A percentile compares a stretch with the other conserved stretches of the same genome.
Evolutionary conservation across 495 filamentous ascomycete genomes (phyloP).

Genomic region (Xylaria grammica): DNA sequence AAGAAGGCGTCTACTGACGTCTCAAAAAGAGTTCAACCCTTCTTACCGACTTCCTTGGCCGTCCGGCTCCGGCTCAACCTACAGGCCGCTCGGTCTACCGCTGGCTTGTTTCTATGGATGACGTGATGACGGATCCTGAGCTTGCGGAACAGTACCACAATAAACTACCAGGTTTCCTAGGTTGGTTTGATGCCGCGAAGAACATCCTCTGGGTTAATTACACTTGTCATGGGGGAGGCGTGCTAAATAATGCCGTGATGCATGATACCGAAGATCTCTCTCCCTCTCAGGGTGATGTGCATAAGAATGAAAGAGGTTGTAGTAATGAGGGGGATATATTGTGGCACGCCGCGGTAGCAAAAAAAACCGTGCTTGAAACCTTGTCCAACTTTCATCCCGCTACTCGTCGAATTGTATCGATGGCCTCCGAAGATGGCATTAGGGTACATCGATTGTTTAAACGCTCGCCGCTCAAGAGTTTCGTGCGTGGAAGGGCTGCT

Average conservation of each 20-base stretch:
- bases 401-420: slow-evolving; percentile 25
- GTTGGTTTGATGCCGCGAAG: slow-evolving; percentile 34
- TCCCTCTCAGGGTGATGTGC: not conserved
- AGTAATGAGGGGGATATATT: not conserved
- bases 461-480: slow-evolving; percentile 28
- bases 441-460: slow-evolving; percentile 36
- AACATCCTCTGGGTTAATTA: slow-evolving; percentile 49
- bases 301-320: no score
- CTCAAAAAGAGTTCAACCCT: slow-evolving; percentile 39
- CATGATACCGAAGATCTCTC: slow-evolving; percentile 29
- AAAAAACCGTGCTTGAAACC: slow-evolving; percentile 4
- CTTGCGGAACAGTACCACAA: slow-evolving; percentile 24
- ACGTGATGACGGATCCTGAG: slow-evolving; percentile 41
- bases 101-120: slow-evolving; percentile 48
- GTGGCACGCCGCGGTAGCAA: slow-evolving; percentile 3
- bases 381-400: slow-evolving; percentile 33
- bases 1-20: not conserved
- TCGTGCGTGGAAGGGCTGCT: slow-evolving; percentile 31
- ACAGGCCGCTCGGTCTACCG: slow-evolving; percentile 51
- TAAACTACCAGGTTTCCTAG: slow-evolving; percentile 35
- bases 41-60: slow-evolving; percentile 30
- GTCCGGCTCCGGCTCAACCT: slow-evolving; percentile 20
- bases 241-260: slow-evolving; percentile 39
- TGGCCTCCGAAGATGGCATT: slow-evolving; percentile 40
- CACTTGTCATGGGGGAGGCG: slow-evolving; percentile 45